These are phyloP conservation scores for Pseudogymnoascus sp. DNA, from an alignment of 2,329 filamentous ascomycete genomes.

Conservation along the genomic window DNA sequence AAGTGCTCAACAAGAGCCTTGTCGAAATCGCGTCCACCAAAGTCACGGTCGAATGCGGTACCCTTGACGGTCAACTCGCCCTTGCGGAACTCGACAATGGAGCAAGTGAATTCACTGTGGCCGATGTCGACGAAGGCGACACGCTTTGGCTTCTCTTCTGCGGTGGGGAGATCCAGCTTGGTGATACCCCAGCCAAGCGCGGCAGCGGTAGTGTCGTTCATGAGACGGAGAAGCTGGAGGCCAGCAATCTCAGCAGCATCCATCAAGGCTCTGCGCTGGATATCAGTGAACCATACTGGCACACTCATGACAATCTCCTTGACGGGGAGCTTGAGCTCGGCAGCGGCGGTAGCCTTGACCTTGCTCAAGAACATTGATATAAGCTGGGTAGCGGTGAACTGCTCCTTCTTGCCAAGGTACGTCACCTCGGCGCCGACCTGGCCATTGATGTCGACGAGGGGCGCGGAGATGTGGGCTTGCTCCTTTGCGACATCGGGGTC, in stretches of 20 bases:
- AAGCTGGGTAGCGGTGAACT: conserved; percentile 89
- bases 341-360: conserved; percentile 78
- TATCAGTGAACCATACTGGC: conserved; percentile 93
- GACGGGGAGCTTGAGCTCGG: conserved; percentile 84
- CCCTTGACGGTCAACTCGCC: conserved; percentile 91
- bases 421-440: conserved; percentile 90
- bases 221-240: conserved; percentile 82
- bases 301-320: conserved; percentile 91
- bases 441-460: conserved; percentile 82
- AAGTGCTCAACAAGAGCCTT: conserved; percentile 91
- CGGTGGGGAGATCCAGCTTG: conserved; percentile 80
- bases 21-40: conserved; percentile 96
- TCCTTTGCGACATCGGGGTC: conserved; percentile 92
- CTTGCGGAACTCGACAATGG: conserved; percentile 94
- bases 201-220: conserved; percentile 96
- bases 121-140: conserved; percentile 93
- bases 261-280: conserved; percentile 79
- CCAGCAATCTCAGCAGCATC: conserved; percentile 91
- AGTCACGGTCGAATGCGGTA: conserved; percentile 89
- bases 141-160: conserved; percentile 85
- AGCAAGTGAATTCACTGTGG: conserved; percentile 90
- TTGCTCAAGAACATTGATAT: conserved; percentile 93
- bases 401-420: conserved; percentile 91
- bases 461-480: conserved; percentile 80
- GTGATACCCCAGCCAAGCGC: conserved; percentile 97